Base-by-base conservation (phyloP, 495 filamentous ascomycete genomes). In the Tuber brumale region DNA sequence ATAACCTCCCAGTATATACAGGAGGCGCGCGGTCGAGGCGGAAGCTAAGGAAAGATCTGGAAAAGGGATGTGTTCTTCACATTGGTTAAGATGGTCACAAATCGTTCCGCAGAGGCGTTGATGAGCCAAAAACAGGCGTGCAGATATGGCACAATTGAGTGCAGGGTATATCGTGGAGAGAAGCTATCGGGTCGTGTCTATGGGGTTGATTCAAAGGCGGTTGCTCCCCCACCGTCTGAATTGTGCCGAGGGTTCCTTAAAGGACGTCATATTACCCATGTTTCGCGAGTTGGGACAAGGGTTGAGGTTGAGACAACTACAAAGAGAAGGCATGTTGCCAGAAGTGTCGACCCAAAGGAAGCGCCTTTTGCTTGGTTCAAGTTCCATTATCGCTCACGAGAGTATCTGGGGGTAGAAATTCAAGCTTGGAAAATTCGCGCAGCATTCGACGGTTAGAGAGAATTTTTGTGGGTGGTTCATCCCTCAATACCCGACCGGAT, bases 61-160 rank as follows among this genome's bases (percentile, higher is more conserved):
- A 79, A 80, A 18, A 75, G 80, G 31, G 80, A 82, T 42, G 37
- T 81, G 37, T 81, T 82, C 75, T 79, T 82, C 44, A 31, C 77
- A 31, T 70, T 82, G 23, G 69, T 79, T 21, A 78, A 75, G 37
- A 44, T 70, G 18, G 21, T 35, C 10, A 39, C 66, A 51, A 76
- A 43, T 37, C 46, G n/a, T 4, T 16, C 42, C 9, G 48, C 39
- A 4, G 31, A 27, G 43, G 41, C n/a, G 9, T 12, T 35, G 21
- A 43, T 37, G 21, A 72, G 31, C 23, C 41, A 69, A 27, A 70
- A 75, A 73, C 23, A 57, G 10, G 42, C 71, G 12, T 27, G 35
- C 31, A 35, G 57, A 35, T 79, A 78, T 23, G 80, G 80, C 16
- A 79, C 72, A 46, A 81, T 81, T 74, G 80, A 82, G 44, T 82